Percentiles rank a stretch among this genome's conserved stretches.
phyloP scores from a whole-genome alignment of 1,284 basidiomycete genomes.

The Wolfiporia cocos region DNA sequence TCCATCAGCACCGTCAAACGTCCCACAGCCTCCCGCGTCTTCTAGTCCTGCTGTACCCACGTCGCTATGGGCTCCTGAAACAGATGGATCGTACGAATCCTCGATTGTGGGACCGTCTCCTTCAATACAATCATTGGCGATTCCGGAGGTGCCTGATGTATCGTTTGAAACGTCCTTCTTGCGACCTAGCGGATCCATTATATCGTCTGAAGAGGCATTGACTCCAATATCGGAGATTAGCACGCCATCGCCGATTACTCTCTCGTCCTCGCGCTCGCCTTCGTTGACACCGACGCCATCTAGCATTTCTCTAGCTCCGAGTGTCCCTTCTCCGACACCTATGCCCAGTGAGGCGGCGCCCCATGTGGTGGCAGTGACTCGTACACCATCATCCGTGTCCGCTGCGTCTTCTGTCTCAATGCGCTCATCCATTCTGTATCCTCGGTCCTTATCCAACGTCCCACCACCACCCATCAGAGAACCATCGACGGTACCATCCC shows the following conservation, averaged over 20 bases:
- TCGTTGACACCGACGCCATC: conserved; percentile 25
- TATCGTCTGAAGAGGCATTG: conserved; percentile 27
- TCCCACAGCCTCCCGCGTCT: conserved; percentile 16
- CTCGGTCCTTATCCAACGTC: conserved; percentile 30
- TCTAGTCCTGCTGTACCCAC: conserved; percentile 34
- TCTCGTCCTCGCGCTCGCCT: conserved; percentile 21
- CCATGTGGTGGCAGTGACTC: conserved; percentile 18
- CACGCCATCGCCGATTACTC: conserved; percentile 14
- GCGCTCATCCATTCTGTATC: conserved; percentile 28
- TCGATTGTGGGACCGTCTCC: conserved; percentile 62
- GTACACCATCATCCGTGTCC: conserved; percentile 34
- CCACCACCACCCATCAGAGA: conserved; percentile 20
- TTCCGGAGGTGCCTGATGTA: conserved; percentile 51
- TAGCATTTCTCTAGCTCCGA: conserved; percentile 22
- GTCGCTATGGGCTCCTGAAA: conserved; percentile 51
- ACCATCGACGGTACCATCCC: conserved; percentile 48
- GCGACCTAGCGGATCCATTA: conserved; percentile 30
- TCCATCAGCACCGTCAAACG: conserved; percentile 22
- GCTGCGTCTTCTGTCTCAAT: conserved; percentile 37
- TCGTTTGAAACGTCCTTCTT: conserved; percentile 53
- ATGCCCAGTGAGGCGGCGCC: conserved; percentile 14
- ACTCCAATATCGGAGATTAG: conserved; percentile 33
- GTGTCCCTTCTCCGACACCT: conserved; percentile 22
- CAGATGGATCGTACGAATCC: conserved; percentile 64
- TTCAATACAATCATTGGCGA: conserved; percentile 47